These are phyloP conservation scores for Diatrype stigma DNA, from an alignment of 2,329 filamentous ascomycete genomes.

Conservation along the genomic window DNA sequence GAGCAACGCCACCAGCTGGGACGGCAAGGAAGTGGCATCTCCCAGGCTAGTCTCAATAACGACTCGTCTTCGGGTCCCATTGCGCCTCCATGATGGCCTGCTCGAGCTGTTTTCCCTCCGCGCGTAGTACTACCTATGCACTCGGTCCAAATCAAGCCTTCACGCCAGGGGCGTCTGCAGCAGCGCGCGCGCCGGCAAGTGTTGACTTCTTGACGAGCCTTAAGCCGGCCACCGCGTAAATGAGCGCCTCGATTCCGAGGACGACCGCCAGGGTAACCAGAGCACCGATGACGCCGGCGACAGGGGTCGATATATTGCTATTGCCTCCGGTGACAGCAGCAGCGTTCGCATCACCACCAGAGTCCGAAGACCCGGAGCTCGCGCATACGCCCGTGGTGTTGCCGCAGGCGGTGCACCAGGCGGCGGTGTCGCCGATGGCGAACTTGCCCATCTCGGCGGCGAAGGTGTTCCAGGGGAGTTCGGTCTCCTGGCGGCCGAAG, in stretches of 20 bases:
- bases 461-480: slow-evolving; percentile 68
- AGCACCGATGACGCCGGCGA: slow-evolving; percentile 81
- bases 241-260: slow-evolving; percentile 39
- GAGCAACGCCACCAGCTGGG: too few relatives aligned
- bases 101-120: too few relatives aligned
- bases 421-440: slow-evolving; percentile 56
- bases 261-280: slow-evolving; percentile 54
- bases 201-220: slow-evolving; percentile 46
- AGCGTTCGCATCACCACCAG: slow-evolving; percentile 19
- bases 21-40: too few relatives aligned
- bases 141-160: slow-evolving; percentile 13
- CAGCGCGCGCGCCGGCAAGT: slow-evolving; percentile 13
- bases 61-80: too few relatives aligned
- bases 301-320: slow-evolving; percentile 60
- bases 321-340: slow-evolving; percentile 22
- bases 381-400: slow-evolving; percentile 67
- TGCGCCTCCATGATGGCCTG: too few relatives aligned
- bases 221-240: slow-evolving; percentile 40
- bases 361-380: slow-evolving; percentile 25
- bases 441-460: slow-evolving; percentile 58
- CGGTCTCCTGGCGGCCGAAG: slow-evolving; percentile 52
- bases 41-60: too few relatives aligned
- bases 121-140: too few relatives aligned
- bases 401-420: slow-evolving; percentile 75
- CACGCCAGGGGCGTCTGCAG: slow-evolving; percentile 3